These are phyloP conservation scores for Lachnellula arida DNA, from an alignment of 2,329 filamentous ascomycete species.

Conservation along the genomic window DNA sequence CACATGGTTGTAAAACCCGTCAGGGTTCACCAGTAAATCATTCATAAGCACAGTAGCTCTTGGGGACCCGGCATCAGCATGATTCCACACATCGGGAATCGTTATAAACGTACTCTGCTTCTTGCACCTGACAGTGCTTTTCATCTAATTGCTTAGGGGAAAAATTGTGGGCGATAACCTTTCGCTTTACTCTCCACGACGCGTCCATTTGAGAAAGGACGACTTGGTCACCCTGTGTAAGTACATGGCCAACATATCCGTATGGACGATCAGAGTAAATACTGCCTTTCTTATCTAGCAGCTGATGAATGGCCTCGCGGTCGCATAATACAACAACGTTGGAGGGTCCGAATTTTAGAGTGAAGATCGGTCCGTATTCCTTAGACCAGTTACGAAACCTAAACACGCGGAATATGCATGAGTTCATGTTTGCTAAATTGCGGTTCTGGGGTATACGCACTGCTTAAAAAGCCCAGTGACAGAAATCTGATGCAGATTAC, in stretches of 20 bases:
- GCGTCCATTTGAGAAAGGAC: not conserved
- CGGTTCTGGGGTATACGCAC: no score
- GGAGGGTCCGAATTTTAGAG: constrained; percentile 2
- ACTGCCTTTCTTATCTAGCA: constrained; percentile 2
- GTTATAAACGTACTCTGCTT: no score
- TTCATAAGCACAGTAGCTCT: not conserved
- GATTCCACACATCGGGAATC: no score
- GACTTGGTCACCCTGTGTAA: not conserved
- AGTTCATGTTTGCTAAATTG: no score
- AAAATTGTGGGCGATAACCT: no score
- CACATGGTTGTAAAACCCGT: constrained; percentile 5
- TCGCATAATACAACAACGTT: constrained; percentile 6
- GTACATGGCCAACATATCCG: not conserved
- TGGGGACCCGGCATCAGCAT: no score
- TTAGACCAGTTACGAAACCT: not conserved
- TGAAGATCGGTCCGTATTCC: constrained; percentile 5
- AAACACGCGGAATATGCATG: no score
- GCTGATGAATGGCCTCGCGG: not conserved
- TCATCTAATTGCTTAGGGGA: no score
- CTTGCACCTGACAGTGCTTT: no score
- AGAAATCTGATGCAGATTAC: no score
- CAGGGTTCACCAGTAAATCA: not conserved
- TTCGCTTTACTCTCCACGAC: not conserved
- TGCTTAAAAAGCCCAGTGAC: no score
- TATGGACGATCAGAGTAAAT: constrained; percentile 5